phyloP scores from a whole-genome alignment of 805 yeast species.

The Lachancea sp. region DNA sequence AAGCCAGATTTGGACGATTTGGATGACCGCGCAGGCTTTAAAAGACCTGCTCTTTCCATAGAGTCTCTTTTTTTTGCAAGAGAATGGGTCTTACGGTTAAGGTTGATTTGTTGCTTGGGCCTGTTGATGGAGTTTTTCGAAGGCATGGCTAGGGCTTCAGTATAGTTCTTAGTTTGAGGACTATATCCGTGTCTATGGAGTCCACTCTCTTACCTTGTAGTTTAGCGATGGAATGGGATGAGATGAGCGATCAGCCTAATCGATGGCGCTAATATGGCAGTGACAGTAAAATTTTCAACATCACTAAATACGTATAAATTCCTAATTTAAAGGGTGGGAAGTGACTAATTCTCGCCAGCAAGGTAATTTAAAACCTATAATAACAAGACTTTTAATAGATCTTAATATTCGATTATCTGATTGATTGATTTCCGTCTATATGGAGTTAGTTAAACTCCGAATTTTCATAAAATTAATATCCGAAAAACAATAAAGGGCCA shows the following conservation, averaged over 20 bases:
- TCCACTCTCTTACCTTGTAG: neutral
- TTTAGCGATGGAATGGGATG: slow-evolving; percentile 7
- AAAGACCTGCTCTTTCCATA: slow-evolving; percentile 39
- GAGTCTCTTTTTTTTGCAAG: slow-evolving; percentile 52
- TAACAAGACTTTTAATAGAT: too few species aligned
- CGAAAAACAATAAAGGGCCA: too few species aligned
- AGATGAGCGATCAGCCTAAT: slow-evolving; percentile 17
- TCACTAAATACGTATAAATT: neutral
- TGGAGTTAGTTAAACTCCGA: too few species aligned
- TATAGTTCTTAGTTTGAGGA: too few species aligned
- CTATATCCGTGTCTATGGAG: too few species aligned
- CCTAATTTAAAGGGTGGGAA: too few species aligned
- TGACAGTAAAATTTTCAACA: slow-evolving; percentile 5
- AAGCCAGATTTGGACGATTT: slow-evolving; percentile 37
- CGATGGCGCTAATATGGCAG: neutral
- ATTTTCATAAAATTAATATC: too few species aligned
- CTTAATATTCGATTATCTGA: too few species aligned
- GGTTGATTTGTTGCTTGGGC: slow-evolving; percentile 55
- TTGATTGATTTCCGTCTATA: too few species aligned
- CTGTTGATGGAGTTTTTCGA: slow-evolving; percentile 76
- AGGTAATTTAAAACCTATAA: too few species aligned
- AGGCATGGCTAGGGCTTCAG: slow-evolving; percentile 46
- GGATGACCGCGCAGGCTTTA: slow-evolving; percentile 43
- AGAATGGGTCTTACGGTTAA: slow-evolving; percentile 44
- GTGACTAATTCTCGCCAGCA: too few species aligned